Base-by-base conservation (phyloP, 306 rosid species). In the Quercus berberidifolia region DNA sequence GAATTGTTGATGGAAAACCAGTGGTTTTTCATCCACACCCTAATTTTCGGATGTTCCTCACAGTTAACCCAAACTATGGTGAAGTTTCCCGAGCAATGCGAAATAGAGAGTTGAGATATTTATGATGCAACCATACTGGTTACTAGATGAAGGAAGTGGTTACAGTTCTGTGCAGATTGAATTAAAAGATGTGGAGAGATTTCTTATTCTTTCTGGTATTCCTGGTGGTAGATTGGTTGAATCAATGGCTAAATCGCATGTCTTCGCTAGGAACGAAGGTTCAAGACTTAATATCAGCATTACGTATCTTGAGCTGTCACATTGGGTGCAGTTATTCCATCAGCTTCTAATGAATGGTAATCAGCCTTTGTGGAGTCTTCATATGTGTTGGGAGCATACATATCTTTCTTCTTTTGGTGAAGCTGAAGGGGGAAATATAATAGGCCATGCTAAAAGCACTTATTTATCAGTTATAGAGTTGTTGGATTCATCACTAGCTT, bases 51-150 rank as follows among this genome's bases (percentile, higher is more conserved):
- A 85, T 95, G 81, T 92, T 95, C 85, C 94, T 95, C 81, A 95
- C 99, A 0, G 90, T 95, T 26, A 91, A 95, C 85, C 99, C 99
- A 18, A 85, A 76, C 21, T 76, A 81, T 79, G 99, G 99, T 41
- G 99, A 92, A 80, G 97, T 95, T 28, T 95, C 99, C 76, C 86
- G 99, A 71, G 97, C 99, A 76, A 95, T 95, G 99, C 87, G 99
- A 78, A 95, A 95, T 63, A 88, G 99, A 86, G 99, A 71, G 97
- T 95, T 76, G 99, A 95, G 79, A 85, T 95, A 88, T 95, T 84
- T 85, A 82, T 95, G 23, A 21, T 21, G 23, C 23, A 21, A 21
- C 23, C 23, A 21, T 21, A 80, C 77, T 94, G 98, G 98, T 79
- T 90, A 28, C 80, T 82, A 56, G 90, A 88, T 54, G 90, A 77